Evolutionary conservation across 768 basidiomycete species (phyloP).

Genomic region (Kwoniella sp.): DNA sequence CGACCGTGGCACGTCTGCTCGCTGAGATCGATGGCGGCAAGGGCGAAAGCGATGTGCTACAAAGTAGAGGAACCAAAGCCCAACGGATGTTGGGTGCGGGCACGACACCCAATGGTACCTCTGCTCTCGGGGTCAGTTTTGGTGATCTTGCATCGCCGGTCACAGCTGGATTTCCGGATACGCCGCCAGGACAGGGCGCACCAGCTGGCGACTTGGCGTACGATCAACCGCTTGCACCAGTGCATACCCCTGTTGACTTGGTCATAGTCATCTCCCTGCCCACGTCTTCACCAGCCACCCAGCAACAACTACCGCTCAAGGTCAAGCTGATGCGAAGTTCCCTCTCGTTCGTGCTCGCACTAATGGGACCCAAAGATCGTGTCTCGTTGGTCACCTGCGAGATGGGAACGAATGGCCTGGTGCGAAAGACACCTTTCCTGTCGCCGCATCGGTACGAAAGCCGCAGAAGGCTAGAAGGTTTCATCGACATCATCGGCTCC

Average conservation of each 20-base stretch:
- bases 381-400: slow-evolving; percentile 90
- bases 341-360: slow-evolving; percentile 77
- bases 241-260: slow-evolving; percentile 84
- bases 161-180: slow-evolving; percentile 10
- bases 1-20: slow-evolving; percentile 74
- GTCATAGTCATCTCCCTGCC: slow-evolving; percentile 88
- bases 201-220: slow-evolving; percentile 57
- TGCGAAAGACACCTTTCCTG: slow-evolving; percentile 92
- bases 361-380: slow-evolving; percentile 71
- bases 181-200: slow-evolving; percentile 59
- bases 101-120: background rate
- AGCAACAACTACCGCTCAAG: slow-evolving; percentile 59
- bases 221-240: slow-evolving; percentile 72
- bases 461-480: slow-evolving; percentile 65
- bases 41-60: too few relatives aligned
- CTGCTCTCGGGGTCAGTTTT: slow-evolving; percentile 11
- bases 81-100: slow-evolving; percentile 31
- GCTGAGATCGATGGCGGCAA: slow-evolving; percentile 27
- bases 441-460: slow-evolving; percentile 65
- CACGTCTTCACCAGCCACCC: slow-evolving; percentile 13
- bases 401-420: slow-evolving; percentile 71
- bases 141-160: slow-evolving; percentile 22
- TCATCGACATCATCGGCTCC: slow-evolving; percentile 65
- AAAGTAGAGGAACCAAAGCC: slow-evolving; percentile 20
- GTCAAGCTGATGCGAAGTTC: slow-evolving; percentile 81